Conservation (phyloP, 208 protist species). For the Leishmania tarentolae region DNA sequence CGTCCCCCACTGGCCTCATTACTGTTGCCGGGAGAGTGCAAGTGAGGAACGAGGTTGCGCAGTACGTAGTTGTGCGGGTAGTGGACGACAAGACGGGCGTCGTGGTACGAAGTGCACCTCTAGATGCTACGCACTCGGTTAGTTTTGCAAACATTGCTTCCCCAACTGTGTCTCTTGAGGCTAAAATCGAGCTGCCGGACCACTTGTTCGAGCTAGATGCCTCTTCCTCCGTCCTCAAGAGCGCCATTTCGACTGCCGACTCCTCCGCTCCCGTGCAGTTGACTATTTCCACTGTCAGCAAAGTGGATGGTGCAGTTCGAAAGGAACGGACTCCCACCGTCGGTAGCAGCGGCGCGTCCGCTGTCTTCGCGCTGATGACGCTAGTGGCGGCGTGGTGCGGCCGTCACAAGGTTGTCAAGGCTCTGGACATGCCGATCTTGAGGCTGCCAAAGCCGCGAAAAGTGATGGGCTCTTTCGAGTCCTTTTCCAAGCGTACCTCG, state of each 20-base stretch:
- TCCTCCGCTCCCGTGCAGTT: constrained; percentile 31
- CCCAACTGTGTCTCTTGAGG: constrained; percentile 46
- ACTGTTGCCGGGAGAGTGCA: constrained; percentile 64
- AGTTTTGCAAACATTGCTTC: constrained; percentile 54
- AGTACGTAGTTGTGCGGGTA: constrained; percentile 63
- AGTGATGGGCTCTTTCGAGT: constrained; percentile 31
- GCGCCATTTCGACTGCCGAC: constrained; percentile 23
- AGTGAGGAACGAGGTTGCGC: constrained; percentile 33
- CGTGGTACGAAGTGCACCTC: constrained; percentile 54
- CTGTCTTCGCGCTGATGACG: constrained; percentile 27
- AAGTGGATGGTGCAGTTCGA: constrained; percentile 6
- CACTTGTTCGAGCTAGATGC: constrained; percentile 36
- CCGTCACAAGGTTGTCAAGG: constrained; percentile 38
- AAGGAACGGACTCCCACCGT: not conserved
- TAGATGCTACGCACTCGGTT: constrained; percentile 70
- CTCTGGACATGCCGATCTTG: constrained; percentile 38
- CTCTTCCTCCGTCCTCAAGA: constrained; percentile 42
- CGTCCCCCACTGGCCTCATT: constrained; percentile 1
- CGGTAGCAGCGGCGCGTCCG: constrained; percentile 28
- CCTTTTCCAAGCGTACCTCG: not conserved
- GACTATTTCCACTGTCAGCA: constrained; percentile 31
- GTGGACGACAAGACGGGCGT: constrained; percentile 54
- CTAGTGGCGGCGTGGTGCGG: constrained; percentile 35
- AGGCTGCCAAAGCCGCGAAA: constrained; percentile 52
- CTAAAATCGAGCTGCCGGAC: constrained; percentile 47